Evolutionary conservation across 164 flowering plant genomes (phyloP).

Genomic region (Houttuynia cordata): DNA sequence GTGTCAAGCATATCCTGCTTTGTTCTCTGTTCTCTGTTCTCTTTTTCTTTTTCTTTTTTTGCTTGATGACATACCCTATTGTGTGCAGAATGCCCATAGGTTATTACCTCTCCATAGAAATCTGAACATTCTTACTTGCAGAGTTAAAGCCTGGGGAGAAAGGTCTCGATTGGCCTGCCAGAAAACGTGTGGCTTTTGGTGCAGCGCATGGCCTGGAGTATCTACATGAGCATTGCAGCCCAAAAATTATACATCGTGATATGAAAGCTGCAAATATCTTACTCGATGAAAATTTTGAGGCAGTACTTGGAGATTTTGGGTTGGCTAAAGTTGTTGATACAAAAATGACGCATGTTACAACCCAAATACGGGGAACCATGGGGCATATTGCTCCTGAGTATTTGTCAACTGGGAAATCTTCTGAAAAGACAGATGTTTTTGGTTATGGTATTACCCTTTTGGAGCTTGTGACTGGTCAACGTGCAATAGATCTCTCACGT

Average conservation of each 20-base stretch:
- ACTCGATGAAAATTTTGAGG: conserved; percentile 43
- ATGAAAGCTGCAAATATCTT: conserved; percentile 57
- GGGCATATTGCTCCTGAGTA: conserved; percentile 62
- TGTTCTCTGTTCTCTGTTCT: too few species aligned
- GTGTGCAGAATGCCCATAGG: neutral
- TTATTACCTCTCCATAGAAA: too few species aligned
- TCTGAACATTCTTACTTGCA: conserved; percentile 1
- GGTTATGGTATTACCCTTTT: conserved; percentile 47
- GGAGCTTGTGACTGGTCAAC: conserved; percentile 47
- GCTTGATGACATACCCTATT: too few species aligned
- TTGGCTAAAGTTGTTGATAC: conserved; percentile 40
- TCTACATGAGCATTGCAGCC: conserved; percentile 54
- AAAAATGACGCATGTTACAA: conserved; percentile 41
- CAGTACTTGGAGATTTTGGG: conserved; percentile 59
- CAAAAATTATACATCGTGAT: conserved; percentile 51
- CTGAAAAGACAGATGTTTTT: conserved; percentile 59
- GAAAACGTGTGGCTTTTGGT: conserved; percentile 45
- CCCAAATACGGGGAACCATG: conserved; percentile 53
- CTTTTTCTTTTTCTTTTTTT: too few species aligned
- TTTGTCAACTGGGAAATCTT: conserved; percentile 42
- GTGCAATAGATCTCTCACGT: conserved; percentile 31
- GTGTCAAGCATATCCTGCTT: neutral
- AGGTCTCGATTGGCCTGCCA: conserved; percentile 47
- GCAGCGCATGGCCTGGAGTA: conserved; percentile 47
- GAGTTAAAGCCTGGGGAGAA: conserved; percentile 29